phyloP scores from a whole-genome alignment of 306 rosid genomes.

The Sicyos baderoa region DNA sequence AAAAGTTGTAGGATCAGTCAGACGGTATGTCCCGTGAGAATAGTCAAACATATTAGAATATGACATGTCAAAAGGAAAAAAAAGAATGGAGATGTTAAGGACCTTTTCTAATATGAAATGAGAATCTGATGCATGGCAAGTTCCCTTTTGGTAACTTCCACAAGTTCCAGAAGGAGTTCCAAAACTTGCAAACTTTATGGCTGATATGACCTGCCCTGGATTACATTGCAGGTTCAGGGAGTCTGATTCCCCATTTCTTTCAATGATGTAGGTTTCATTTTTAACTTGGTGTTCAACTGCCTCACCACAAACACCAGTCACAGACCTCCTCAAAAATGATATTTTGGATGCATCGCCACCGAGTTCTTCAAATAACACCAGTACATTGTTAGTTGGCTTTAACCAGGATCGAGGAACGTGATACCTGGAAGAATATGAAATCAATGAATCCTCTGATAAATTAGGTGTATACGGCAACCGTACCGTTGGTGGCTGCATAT shows the following conservation, averaged over 20 bases:
- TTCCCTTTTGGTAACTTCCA: constrained; percentile 33
- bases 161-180: constrained; percentile 34
- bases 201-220: constrained; percentile 32
- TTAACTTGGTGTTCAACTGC: constrained; percentile 29
- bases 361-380: constrained; percentile 83
- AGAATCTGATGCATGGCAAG: constrained; percentile 34
- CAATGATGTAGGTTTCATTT: constrained; percentile 12
- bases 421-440: constrained; percentile 50
- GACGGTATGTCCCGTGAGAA: too few species aligned
- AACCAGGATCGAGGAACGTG: constrained; percentile 96
- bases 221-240: constrained; percentile 26
- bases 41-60: too few species aligned
- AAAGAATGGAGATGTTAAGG: not conserved
- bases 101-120: constrained; percentile 31
- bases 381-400: constrained; percentile 62
- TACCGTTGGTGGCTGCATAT: not conserved
- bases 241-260: constrained; percentile 22
- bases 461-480: not conserved
- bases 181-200: constrained; percentile 36
- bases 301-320: constrained; percentile 31
- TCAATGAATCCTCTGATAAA: not conserved
- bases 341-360: constrained; percentile 81
- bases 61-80: too few species aligned
- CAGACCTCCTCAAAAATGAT: constrained; percentile 48
- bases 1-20: too few species aligned